Base-by-base conservation (phyloP, 2,329 filamentous ascomycete species). In the Exophiala lecanii-corni region DNA sequence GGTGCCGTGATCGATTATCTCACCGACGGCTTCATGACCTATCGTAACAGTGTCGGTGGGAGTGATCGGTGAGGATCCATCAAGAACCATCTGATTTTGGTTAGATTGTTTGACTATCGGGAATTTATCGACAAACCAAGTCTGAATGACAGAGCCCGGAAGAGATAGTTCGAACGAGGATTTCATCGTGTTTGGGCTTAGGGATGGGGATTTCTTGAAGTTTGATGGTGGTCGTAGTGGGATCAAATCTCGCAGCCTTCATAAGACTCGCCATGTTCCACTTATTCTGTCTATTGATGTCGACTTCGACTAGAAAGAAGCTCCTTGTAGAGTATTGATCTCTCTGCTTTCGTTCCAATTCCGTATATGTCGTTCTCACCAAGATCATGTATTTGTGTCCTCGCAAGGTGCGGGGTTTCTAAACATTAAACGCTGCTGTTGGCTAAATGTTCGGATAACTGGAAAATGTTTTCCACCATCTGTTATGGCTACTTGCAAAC, bases 101-200 rank as follows among this genome's bases (percentile, higher is more conserved):
- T 25, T 15, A 25, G 6, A n/a, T n/a, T n/a, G n/a, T n/a, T n/a
- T n/a, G n/a, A 28, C 9, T 12, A 12, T 28, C 12, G 25, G 9
- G 9, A 12, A 28, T 9, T 9, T 12, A 12, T 28, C n/a, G n/a
- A n/a, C 34, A 20, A 38, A 43, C 41, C 21, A 43, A 20, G 25
- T 47, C 39, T 16, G 36, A 33, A 28, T 47, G 36, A 36, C 39
- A 42, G 9, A 36, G 39, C 2, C 39, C 39, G 5, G 39, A 42
- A 10, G 19, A 21, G 18, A 42, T 42, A 17, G 39, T 42, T 10
- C 33, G 31, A 19, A 42, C 39, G 3, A 42, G 20, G 16, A 42
- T 42, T 10, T 36, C 19, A 19, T 42, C 39, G 28, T 28, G 16
- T 13, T 42, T 18, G 2, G 33, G 39, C 12, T 28, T 23, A 12